Percentiles rank a stretch among this genome's conserved stretches.
Evolutionary conservation across 768 basidiomycete species (phyloP).

Genomic region (Psilocybe sp.): DNA sequence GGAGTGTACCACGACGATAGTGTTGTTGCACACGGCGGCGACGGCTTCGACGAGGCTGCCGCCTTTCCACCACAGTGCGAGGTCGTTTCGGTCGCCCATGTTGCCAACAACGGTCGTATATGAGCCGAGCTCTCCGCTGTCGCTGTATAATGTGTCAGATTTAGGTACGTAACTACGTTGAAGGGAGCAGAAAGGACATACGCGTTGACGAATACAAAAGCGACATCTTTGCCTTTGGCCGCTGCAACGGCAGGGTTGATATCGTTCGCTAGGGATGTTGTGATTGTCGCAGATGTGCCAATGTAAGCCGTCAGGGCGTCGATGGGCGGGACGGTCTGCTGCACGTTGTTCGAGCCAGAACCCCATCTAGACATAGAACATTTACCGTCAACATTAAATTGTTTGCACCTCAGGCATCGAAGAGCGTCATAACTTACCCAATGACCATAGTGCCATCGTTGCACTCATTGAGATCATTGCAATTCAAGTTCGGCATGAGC

Average conservation of each 20-base stretch:
- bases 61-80: constrained; percentile 57
- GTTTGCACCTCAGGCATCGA: too few relatives aligned
- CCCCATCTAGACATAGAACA: constrained; percentile 37
- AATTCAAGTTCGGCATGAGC: constrained; percentile 44
- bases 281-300: constrained; percentile 36
- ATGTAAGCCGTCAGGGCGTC: constrained; percentile 42
- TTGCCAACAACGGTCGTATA: constrained; percentile 65
- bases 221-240: constrained; percentile 49
- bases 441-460: constrained; percentile 60
- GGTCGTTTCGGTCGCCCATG: constrained; percentile 55
- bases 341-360: constrained; percentile 46
- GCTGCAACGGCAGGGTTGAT: constrained; percentile 33
- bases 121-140: constrained; percentile 50
- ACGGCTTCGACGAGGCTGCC: constrained; percentile 51
- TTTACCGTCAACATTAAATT: background rate
- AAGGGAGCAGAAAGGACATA: constrained; percentile 21
- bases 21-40: constrained; percentile 70
- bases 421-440: constrained; percentile 39
- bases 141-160: constrained; percentile 31
- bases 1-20: constrained; percentile 76
- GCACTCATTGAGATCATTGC: constrained; percentile 48
- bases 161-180: constrained; percentile 9
- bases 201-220: constrained; percentile 61
- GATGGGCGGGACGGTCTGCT: constrained; percentile 43
- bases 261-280: constrained; percentile 43